phyloP scores from a whole-genome alignment of 192 early-diverging fungal genomes.

The Polychytrium aggregatum region DNA sequence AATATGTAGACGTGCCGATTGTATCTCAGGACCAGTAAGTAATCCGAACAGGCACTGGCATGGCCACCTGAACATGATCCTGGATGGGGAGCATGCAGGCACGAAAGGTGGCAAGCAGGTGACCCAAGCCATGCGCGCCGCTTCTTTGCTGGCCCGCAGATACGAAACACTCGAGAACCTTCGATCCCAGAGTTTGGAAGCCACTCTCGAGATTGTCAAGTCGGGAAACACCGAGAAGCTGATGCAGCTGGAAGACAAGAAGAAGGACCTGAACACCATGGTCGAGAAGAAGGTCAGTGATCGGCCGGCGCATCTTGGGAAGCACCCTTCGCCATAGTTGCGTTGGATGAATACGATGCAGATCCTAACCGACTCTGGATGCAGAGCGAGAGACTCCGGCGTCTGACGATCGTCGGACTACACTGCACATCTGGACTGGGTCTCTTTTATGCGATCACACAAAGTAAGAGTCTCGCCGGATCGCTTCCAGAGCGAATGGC shows the following conservation, averaged over 20 bases:
- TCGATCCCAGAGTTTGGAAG: conserved; percentile 35
- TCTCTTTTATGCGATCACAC: conserved; percentile 28
- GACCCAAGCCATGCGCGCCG: too few relatives aligned
- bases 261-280: conserved; percentile 33
- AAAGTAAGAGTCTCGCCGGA: conserved; percentile 14
- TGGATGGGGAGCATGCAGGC: too few relatives aligned
- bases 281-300: conserved; percentile 31
- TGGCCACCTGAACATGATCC: too few relatives aligned
- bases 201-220: conserved; percentile 49
- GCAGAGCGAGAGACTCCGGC: conserved; percentile 35
- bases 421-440: conserved; percentile 37
- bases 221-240: conserved; percentile 46
- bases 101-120: too few relatives aligned
- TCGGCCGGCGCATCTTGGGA: background rate
- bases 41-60: too few relatives aligned
- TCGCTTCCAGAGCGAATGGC: too few relatives aligned
- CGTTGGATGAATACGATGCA: background rate
- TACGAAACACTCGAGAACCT: conserved; percentile 35
- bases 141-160: conserved; percentile 11
- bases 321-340: background rate
- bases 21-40: conserved; percentile 44
- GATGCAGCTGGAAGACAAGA: conserved; percentile 24
- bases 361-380: background rate
- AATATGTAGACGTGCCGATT: conserved; percentile 46
- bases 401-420: conserved; percentile 31